phyloP scores from a whole-genome alignment of 768 basidiomycete species.

The Boletus pseudo-olivaceus region DNA sequence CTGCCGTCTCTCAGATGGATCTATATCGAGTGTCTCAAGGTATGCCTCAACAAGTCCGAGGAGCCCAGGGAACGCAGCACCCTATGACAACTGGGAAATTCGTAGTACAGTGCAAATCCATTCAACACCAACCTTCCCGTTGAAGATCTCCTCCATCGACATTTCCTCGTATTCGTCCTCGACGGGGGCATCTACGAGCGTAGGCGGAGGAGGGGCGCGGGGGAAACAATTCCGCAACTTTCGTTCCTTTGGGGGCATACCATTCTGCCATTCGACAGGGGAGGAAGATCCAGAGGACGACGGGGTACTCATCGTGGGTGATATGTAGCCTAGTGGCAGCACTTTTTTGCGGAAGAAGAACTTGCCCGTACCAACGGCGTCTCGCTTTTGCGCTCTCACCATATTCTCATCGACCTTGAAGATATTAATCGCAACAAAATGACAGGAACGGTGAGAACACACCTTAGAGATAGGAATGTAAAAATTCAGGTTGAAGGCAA shows the following conservation, averaged over 20 bases:
- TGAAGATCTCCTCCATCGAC: constrained; percentile 89
- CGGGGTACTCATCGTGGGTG: constrained; percentile 38
- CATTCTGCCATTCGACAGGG: constrained; percentile 34
- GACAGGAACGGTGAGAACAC: neutral
- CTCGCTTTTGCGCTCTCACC: constrained; percentile 80
- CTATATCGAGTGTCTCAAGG: constrained; percentile 80
- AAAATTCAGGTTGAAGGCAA: constrained; percentile 88
- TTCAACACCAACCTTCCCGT: constrained; percentile 66
- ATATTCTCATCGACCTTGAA: constrained; percentile 95
- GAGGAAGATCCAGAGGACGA: constrained; percentile 42
- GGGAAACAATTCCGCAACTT: constrained; percentile 73
- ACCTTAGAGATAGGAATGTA: constrained; percentile 98
- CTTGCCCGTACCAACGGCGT: constrained; percentile 67
- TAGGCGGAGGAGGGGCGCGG: constrained; percentile 43
- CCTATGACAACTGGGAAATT: constrained; percentile 37
- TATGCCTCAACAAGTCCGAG: constrained; percentile 80
- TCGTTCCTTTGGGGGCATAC: constrained; percentile 51
- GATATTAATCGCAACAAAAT: neutral
- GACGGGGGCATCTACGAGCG: constrained; percentile 50
- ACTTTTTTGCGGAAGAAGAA: constrained; percentile 92
- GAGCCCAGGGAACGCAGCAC: constrained; percentile 70
- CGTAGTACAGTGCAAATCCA: neutral
- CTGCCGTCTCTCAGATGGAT: constrained; percentile 51
- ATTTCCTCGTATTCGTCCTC: constrained; percentile 91
- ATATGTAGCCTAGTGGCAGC: constrained; percentile 50